Conservation (phyloP, 305 asterid species). For the Solanum hybrid region DNA sequence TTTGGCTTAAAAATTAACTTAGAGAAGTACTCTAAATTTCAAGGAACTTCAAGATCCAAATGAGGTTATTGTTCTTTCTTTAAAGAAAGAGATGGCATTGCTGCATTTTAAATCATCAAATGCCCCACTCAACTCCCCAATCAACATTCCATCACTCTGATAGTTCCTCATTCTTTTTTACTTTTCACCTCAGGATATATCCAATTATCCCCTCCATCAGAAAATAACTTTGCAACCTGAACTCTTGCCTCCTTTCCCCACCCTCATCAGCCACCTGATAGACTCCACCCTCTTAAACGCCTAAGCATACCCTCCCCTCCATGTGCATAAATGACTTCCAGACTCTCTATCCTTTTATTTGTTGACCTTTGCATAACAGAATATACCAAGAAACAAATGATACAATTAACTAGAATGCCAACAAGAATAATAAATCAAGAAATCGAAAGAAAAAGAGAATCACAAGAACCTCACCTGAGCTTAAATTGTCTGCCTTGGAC, state of each 20-base stretch:
- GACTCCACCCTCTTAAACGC: background rate
- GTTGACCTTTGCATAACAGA: background rate
- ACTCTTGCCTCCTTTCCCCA: background rate
- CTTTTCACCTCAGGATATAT: background rate
- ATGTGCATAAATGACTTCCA: background rate
- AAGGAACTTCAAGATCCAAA: background rate
- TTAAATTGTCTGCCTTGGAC: conserved; percentile 25
- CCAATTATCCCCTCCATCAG: background rate
- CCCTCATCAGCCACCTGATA: background rate
- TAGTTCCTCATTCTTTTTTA: background rate
- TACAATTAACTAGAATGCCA: background rate
- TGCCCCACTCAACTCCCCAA: background rate
- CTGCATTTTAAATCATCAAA: background rate
- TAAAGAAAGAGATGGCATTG: background rate
- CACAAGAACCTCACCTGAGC: conserved; percentile 38
- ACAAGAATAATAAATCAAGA: background rate
- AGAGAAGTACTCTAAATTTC: background rate
- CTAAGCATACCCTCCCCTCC: background rate
- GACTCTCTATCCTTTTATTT: background rate
- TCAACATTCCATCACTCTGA: background rate
- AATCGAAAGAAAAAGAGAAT: background rate
- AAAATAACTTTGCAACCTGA: background rate
- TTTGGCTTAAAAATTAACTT: background rate
- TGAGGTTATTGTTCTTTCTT: background rate
- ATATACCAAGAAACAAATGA: background rate